These are phyloP conservation scores for Copromyces sp. DNA, from an alignment of 495 filamentous ascomycete species.

Conservation along the genomic window DNA sequence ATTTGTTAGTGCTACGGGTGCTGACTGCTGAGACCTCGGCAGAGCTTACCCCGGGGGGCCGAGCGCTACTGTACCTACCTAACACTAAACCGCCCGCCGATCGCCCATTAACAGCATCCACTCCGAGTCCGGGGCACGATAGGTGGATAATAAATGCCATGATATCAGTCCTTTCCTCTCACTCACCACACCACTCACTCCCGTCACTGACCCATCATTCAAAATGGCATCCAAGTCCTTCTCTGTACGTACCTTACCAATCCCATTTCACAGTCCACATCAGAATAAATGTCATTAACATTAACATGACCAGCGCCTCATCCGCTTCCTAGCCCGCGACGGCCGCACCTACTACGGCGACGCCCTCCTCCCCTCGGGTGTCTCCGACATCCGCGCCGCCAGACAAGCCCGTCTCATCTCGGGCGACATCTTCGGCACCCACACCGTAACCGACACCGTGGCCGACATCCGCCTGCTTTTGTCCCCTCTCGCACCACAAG, in stretches of 20 bases:
- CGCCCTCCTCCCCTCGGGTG: slow-evolving; percentile 59
- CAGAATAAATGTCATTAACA: not conserved
- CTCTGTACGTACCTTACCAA: slow-evolving; percentile 20
- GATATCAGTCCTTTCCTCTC: not conserved
- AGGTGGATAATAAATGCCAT: not conserved
- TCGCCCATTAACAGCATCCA: not conserved
- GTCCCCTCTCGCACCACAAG: slow-evolving; percentile 54
- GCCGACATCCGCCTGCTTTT: slow-evolving; percentile 57
- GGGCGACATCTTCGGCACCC: slow-evolving; percentile 63
- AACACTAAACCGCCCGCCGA: too few species aligned
- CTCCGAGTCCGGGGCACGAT: not conserved
- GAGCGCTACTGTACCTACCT: not conserved
- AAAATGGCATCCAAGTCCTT: slow-evolving; percentile 14
- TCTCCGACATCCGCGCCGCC: slow-evolving; percentile 55
- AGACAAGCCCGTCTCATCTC: slow-evolving; percentile 57
- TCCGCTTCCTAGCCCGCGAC: slow-evolving; percentile 70
- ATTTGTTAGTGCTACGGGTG: not conserved
- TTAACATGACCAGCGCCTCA: slow-evolving; percentile 45
- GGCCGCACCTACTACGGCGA: slow-evolving; percentile 75
- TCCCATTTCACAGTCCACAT: too few species aligned
- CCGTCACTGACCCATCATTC: not conserved
- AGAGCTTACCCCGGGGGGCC: not conserved
- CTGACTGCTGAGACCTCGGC: not conserved
- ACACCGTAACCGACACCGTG: slow-evolving; percentile 60
- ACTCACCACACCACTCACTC: not conserved